Percentiles rank a stretch among this genome's conserved stretches.
phyloP scores from a whole-genome alignment of 1,139 yeast species.

The Suhomyces anneliseae region DNA sequence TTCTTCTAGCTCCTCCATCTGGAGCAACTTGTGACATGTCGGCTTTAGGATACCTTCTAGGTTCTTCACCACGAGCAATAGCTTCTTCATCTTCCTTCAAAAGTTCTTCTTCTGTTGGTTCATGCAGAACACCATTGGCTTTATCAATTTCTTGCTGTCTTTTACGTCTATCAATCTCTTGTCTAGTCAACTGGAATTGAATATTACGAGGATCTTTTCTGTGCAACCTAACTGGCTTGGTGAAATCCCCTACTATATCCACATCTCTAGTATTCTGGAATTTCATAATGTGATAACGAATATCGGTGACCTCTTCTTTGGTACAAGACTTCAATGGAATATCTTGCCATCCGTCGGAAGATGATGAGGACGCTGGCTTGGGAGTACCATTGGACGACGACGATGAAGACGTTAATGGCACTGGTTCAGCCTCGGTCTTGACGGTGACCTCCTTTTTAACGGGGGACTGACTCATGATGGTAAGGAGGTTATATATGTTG shows the following conservation, averaged over 20 bases:
- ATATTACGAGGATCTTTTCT: conserved; percentile 90
- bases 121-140: conserved; percentile 18
- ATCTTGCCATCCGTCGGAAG: conserved; percentile 50
- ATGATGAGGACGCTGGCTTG: conserved; percentile 6
- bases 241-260: conserved; percentile 69
- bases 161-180: conserved; percentile 59
- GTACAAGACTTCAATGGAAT: conserved; percentile 75
- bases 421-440: conserved; percentile 21
- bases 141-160: conserved; percentile 42
- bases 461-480: conserved; percentile 26
- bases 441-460: conserved; percentile 28
- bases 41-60: conserved; percentile 10
- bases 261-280: conserved; percentile 74
- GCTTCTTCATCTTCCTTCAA: conserved; percentile 18
- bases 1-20: conserved; percentile 84
- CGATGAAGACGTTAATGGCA: conserved; percentile 2
- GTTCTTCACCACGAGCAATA: conserved; percentile 16
- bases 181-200: conserved; percentile 74
- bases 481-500: conserved; percentile 1
- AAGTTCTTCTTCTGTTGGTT: conserved; percentile 32
- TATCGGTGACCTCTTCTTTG: conserved; percentile 67
- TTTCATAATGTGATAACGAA: conserved; percentile 77
- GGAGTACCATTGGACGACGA: conserved; percentile 11
- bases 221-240: conserved; percentile 81
- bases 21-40: conserved; percentile 83